Conservation (phyloP, 306 rosid species). For the Trifolium subterraneum region DNA sequence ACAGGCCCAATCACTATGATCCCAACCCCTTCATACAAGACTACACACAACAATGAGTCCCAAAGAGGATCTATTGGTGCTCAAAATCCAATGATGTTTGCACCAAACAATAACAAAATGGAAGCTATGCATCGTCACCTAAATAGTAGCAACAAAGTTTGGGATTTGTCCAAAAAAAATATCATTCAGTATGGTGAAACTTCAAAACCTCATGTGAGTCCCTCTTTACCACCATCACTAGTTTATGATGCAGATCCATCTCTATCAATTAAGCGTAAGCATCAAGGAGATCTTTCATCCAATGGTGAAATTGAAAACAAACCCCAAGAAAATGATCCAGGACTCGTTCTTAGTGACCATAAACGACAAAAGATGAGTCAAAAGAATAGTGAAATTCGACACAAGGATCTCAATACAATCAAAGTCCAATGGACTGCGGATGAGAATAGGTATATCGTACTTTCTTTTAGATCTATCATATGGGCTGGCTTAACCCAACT, state of each 20-base stretch:
- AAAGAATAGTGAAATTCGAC: conserved; percentile 4
- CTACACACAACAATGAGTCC: conserved; percentile 14
- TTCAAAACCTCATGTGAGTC: not conserved
- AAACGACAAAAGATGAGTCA: not conserved
- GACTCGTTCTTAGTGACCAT: not conserved
- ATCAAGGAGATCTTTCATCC: conserved; percentile 15
- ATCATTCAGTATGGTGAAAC: not conserved
- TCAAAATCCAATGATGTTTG: not conserved
- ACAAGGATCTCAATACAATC: conserved; percentile 28
- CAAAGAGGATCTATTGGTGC: not conserved
- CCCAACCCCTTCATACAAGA: conserved; percentile 25
- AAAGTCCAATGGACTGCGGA: conserved; percentile 75
- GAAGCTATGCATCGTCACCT: conserved; percentile 44
- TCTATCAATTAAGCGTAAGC: not conserved
- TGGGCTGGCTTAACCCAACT: too few species aligned
- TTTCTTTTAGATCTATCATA: too few species aligned
- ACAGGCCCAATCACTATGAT: conserved; percentile 35
- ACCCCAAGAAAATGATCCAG: not conserved
- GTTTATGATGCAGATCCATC: conserved; percentile 41
- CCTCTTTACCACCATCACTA: not conserved
- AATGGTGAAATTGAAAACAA: not conserved
- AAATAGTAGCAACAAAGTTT: not conserved
- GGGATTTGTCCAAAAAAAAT: conserved; percentile 34
- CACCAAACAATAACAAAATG: conserved; percentile 30
- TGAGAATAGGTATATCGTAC: conserved; percentile 60